Evolutionary conservation across 352 stramenopile species (phyloP).

Genomic region (Phytophthora tubulina): DNA sequence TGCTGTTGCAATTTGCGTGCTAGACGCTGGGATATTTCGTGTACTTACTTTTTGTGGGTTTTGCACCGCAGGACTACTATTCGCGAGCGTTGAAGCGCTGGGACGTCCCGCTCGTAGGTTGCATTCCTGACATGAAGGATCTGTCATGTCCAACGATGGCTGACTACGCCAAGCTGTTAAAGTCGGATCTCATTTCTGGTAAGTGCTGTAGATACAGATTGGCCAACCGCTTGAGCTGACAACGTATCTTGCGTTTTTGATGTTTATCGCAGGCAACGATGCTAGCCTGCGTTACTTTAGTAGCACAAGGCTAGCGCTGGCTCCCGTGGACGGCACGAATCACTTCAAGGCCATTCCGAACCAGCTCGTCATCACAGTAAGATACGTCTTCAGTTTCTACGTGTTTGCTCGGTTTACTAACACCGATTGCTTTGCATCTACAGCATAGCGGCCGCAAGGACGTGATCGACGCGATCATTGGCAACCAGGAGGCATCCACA

Average conservation of each 20-base stretch:
- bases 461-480: conserved; percentile 88
- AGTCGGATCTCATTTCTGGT: conserved; percentile 84
- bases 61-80: conserved; percentile 81
- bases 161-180: conserved; percentile 88
- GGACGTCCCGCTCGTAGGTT: conserved; percentile 90
- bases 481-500: conserved; percentile 81
- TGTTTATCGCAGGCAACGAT: conserved; percentile 53
- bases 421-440: conserved; percentile 23
- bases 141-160: conserved; percentile 87
- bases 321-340: conserved; percentile 80
- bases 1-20: background rate
- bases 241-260: background rate
- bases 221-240: background rate
- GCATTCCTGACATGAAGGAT: conserved; percentile 88
- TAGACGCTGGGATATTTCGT: background rate
- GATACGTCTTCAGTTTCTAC: conserved; percentile 1
- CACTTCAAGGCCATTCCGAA: conserved; percentile 88
- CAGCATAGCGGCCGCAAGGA: conserved; percentile 85
- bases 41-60: background rate
- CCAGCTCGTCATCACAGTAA: conserved; percentile 88
- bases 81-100: conserved; percentile 89
- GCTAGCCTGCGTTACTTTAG: conserved; percentile 86
- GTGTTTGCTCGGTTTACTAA: conserved; percentile 2
- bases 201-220: conserved; percentile 5
- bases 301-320: conserved; percentile 83